Base-by-base conservation (phyloP, 1,139 yeast species). In the Scheffersomyces titani region DNA sequence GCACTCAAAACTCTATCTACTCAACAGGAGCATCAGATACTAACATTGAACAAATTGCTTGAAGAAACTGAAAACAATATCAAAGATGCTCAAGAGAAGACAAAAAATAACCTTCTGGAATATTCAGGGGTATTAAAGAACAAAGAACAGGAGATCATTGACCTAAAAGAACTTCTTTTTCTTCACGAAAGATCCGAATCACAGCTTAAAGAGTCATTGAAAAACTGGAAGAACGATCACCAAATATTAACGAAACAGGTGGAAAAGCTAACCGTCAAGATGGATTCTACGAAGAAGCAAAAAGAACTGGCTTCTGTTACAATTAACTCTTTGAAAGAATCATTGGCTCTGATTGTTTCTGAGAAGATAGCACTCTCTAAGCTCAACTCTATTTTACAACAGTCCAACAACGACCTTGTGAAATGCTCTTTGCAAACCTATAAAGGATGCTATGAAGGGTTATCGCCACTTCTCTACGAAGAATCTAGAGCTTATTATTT, bases 381-480 rank as follows among this genome's bases (percentile, higher is more conserved):
- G 16, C 2, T 30, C 9, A 30, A 30, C 16, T 30, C 40, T 11
- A 30, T 30, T 30, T 16, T 30, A 30, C 40, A 30, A 30, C 40
- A 30, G 40, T 30, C 6, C 16, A 30, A 30, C 16, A 30, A 30
- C 13, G 40, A 30, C 40, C 40, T 30, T 30, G 40, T 30, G 16
- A 30, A 30, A 30, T 30, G 40, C 13, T 30, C 40, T 5, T 30
- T 30, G 40, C 50, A 49, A 44, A 51, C 52, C 40, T 49, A 52
- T 47, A 47, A 54, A 45, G 36, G 20, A 11, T 11, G 54, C 6
- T 55, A 47, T 16, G 54, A 49, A 7, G 22, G 58, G 9, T 57
- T 70, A 45, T 53, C 59, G 46, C 71, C 71, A 9, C 58, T 68
- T 59, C 57, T 70, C 55, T 60, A 67, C 51, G 63, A 65, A 9